Conservation (phyloP, 495 filamentous ascomycete genomes). For the Cryomyces antarcticus region DNA sequence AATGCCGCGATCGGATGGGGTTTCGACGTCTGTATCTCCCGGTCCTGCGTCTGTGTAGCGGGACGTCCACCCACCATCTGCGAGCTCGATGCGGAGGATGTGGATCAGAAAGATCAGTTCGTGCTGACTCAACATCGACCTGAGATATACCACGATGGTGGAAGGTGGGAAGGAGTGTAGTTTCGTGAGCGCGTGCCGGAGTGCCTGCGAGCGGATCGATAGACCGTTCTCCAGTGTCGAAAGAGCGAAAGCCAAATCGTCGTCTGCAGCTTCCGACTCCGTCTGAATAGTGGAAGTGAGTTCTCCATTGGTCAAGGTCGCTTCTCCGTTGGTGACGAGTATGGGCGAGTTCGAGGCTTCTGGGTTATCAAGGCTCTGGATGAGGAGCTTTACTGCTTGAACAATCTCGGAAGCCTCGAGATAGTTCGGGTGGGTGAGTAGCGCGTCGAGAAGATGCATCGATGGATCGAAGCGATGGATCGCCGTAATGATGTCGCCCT, state of each 20-base stretch:
- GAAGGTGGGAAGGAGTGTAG: conserved; percentile 40
- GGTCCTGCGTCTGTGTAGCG: conserved; percentile 32
- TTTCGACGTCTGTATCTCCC: conserved; percentile 28
- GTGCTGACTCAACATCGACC: conserved; percentile 38
- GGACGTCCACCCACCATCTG: conserved; percentile 46
- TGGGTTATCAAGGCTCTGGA: conserved; percentile 14
- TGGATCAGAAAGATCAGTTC: conserved; percentile 57
- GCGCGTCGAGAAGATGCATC: conserved; percentile 14
- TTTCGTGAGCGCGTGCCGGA: conserved; percentile 31
- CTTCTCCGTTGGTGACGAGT: conserved; percentile 9
- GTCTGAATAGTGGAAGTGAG: conserved; percentile 3
- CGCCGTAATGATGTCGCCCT: conserved; percentile 16
- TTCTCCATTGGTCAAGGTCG: conserved; percentile 6
- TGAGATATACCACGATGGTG: conserved; percentile 39
- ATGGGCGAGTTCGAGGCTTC: background rate
- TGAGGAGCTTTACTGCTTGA: conserved; percentile 16
- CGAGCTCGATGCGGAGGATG: conserved; percentile 45
- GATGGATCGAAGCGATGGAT: conserved; percentile 16
- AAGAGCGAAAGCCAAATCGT: conserved; percentile 16
- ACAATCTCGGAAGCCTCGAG: conserved; percentile 27
- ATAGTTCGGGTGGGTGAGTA: conserved; percentile 13
- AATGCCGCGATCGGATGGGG: conserved; percentile 24
- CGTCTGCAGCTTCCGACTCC: conserved; percentile 13
- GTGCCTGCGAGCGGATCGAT: conserved; percentile 8
- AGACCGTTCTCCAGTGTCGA: conserved; percentile 15